These are phyloP conservation scores for Kodamaea jinghongensis DNA, from an alignment of 805 yeast species.

Conservation along the genomic window DNA sequence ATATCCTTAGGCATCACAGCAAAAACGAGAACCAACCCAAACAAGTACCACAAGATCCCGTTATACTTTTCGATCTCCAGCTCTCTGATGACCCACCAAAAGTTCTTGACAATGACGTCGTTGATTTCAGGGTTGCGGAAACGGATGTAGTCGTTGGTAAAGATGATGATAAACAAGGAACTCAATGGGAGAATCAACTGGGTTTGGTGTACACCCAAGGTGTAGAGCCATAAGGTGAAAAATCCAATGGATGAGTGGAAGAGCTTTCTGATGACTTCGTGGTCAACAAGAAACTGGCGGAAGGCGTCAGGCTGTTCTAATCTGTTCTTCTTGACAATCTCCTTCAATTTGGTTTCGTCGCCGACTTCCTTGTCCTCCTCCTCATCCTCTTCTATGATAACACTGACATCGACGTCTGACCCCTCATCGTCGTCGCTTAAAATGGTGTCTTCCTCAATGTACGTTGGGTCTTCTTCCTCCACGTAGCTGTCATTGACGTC, in stretches of 20 bases:
- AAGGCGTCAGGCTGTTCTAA: constrained; percentile 10
- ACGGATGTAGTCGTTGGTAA: constrained; percentile 65
- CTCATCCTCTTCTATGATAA: constrained; percentile 15
- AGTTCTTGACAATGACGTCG: constrained; percentile 56
- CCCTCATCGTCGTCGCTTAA: constrained; percentile 16
- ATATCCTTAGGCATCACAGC: constrained; percentile 75
- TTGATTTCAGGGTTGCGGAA: constrained; percentile 63
- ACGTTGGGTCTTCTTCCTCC: constrained; percentile 42
- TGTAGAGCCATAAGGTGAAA: constrained; percentile 70
- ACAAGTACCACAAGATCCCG: constrained; percentile 84
- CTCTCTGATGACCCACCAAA: constrained; percentile 85
- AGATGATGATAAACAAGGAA: constrained; percentile 53
- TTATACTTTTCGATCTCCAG: constrained; percentile 69
- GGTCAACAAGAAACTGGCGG: constrained; percentile 56
- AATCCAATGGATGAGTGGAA: constrained; percentile 90
- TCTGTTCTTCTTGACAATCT: background rate
- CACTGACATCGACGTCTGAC: constrained; percentile 8
- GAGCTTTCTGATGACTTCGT: constrained; percentile 85
- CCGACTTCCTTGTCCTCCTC: constrained; percentile 9
- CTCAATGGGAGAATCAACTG: constrained; percentile 61
- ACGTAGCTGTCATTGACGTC: constrained; percentile 29
- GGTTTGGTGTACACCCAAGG: constrained; percentile 52
- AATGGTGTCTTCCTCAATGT: constrained; percentile 24
- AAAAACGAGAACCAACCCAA: constrained; percentile 76
- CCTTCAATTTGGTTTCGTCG: no score